A percentile compares a stretch with the other conserved stretches of the same genome.
Conservation (phyloP, 2,329 filamentous ascomycete genomes). For the Pseudogymnoascus sp. region DNA sequence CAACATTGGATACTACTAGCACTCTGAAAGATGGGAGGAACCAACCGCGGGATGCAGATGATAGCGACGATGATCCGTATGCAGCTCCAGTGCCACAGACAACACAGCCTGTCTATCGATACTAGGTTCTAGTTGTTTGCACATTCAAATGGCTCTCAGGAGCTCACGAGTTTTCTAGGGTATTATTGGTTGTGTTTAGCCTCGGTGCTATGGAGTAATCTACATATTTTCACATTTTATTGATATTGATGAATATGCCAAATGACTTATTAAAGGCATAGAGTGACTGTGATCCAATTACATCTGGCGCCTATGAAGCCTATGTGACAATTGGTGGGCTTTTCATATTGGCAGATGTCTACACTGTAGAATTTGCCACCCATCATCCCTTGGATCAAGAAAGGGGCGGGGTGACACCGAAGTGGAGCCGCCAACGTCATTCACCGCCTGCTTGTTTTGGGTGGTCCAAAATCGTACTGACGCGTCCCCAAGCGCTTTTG, state of each 20-base stretch:
- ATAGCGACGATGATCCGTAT: constrained; percentile 16
- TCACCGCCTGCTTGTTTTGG: constrained; percentile 5
- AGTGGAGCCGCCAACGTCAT: constrained; percentile 8
- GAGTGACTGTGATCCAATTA: background rate
- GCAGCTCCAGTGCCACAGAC: constrained; percentile 14
- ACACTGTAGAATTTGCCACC: background rate
- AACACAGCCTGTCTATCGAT: constrained; percentile 24
- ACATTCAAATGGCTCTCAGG: background rate
- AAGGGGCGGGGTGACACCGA: constrained; percentile 1
- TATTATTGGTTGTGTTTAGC: background rate
- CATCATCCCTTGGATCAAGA: background rate
- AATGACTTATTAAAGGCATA: background rate
- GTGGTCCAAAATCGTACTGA: background rate
- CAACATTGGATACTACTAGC: constrained; percentile 24
- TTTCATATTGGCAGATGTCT: background rate
- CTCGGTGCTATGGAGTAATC: background rate
- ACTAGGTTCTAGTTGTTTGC: constrained; percentile 14
- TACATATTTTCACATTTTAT: background rate
- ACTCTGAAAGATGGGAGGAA: background rate
- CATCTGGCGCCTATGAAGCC: background rate
- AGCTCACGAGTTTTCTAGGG: background rate
- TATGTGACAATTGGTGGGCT: background rate
- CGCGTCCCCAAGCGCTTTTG: background rate
- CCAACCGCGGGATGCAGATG: constrained; percentile 10
- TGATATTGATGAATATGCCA: background rate